These are phyloP conservation scores for Gentiana dahurica DNA, from an alignment of 257 asterid species.

Conservation along the genomic window DNA sequence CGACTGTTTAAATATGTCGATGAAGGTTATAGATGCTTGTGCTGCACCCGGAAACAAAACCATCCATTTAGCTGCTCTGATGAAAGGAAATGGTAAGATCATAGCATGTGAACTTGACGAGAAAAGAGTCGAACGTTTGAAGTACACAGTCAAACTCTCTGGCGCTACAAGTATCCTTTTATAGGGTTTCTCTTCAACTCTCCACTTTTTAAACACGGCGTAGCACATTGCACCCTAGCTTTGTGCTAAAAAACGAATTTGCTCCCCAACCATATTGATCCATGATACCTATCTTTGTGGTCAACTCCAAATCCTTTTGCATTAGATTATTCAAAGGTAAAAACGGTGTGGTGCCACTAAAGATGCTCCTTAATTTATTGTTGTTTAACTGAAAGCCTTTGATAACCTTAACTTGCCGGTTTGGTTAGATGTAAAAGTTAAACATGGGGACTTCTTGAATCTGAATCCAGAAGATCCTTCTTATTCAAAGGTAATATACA, in stretches of 20 bases:
- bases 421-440: constrained; percentile 50
- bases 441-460: constrained; percentile 70
- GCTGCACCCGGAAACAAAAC: constrained; percentile 98
- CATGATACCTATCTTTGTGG: no score
- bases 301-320: background rate
- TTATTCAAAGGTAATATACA: constrained; percentile 48
- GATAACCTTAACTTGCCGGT: constrained; percentile 37
- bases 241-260: background rate
- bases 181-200: constrained; percentile 3
- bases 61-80: constrained; percentile 82
- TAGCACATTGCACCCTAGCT: background rate
- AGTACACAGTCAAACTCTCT: constrained; percentile 48
- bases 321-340: background rate
- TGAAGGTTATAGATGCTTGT: constrained; percentile 95
- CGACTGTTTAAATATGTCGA: constrained; percentile 16
- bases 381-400: constrained; percentile 4
- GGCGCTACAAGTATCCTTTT: constrained; percentile 83
- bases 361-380: background rate
- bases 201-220: background rate
- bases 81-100: constrained; percentile 74
- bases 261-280: no score
- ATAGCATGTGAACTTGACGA: constrained; percentile 87
- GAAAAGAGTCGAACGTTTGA: constrained; percentile 58
- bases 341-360: background rate
- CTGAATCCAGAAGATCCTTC: constrained; percentile 54